Evolutionary conservation across 1,284 basidiomycete genomes (phyloP).

Genomic region (Chalciporus sp.): DNA sequence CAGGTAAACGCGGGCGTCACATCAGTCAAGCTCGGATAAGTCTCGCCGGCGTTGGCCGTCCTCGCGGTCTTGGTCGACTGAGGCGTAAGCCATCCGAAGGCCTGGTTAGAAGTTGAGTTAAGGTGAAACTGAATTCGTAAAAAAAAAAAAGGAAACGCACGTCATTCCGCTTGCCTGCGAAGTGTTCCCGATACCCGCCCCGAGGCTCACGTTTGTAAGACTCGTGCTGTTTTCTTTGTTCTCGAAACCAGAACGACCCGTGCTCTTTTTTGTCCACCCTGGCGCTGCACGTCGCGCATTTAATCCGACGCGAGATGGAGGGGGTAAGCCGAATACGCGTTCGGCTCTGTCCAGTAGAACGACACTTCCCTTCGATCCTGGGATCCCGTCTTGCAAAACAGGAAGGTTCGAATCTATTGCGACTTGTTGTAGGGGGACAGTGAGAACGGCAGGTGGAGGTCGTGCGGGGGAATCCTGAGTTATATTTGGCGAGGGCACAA

Average conservation of each 20-base stretch:
- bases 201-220: slow-evolving; percentile 5
- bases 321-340: slow-evolving; percentile 41
- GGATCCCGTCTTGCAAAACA: background rate
- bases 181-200: slow-evolving; percentile 18
- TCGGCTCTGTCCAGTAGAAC: slow-evolving; percentile 34
- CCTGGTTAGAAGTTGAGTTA: slow-evolving; percentile 36
- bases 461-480: slow-evolving; percentile 3
- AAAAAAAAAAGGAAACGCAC: slow-evolving; percentile 43
- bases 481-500: slow-evolving; percentile 30
- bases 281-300: slow-evolving; percentile 55
- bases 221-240: slow-evolving; percentile 54
- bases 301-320: slow-evolving; percentile 57
- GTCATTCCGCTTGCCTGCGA: slow-evolving; percentile 50
- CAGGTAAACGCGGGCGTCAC: background rate
- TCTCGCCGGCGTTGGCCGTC: slow-evolving; percentile 28
- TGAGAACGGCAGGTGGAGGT: slow-evolving; percentile 10
- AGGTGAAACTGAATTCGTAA: background rate
- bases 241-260: slow-evolving; percentile 42
- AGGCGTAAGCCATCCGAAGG: slow-evolving; percentile 63
- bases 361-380: slow-evolving; percentile 9
- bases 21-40: slow-evolving; percentile 28
- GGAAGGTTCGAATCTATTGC: slow-evolving; percentile 26
- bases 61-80: slow-evolving; percentile 54
- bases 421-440: slow-evolving; percentile 27
- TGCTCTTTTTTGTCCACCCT: slow-evolving; percentile 64